Evolutionary conservation across 2,329 filamentous ascomycete genomes (phyloP).

Genomic region (Fusarium guadeloupense): DNA sequence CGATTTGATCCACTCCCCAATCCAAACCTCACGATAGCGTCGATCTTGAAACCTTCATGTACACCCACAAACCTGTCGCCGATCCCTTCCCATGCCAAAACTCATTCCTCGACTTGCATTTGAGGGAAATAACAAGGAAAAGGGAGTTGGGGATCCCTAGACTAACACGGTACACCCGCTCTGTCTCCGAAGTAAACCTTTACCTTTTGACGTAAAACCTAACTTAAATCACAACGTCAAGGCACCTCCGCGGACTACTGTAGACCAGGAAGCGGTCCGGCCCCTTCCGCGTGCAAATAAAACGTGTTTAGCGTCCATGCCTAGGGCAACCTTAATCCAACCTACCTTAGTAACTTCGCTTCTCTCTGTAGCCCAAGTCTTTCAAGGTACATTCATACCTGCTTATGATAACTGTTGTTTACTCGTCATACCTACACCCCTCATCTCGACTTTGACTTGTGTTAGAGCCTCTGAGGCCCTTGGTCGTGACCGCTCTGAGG

Average conservation of each 20-base stretch:
- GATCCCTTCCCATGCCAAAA: conserved; percentile 14
- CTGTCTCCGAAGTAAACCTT: background rate
- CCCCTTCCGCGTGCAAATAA: conserved; percentile 10
- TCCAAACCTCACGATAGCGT: conserved; percentile 24
- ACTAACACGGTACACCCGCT: background rate
- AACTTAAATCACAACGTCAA: background rate
- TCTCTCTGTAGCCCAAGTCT: no score
- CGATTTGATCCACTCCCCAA: conserved; percentile 22
- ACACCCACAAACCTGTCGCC: background rate
- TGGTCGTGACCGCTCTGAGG: background rate
- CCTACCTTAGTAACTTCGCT: conserved; percentile 1
- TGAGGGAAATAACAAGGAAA: background rate
- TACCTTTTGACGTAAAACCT: background rate
- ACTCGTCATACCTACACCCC: background rate
- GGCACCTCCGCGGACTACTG: background rate
- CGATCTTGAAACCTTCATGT: conserved; percentile 16
- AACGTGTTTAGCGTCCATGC: conserved; percentile 24
- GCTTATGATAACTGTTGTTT: background rate
- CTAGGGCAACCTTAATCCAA: conserved; percentile 34
- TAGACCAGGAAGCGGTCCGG: conserved; percentile 22
- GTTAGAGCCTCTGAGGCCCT: background rate
- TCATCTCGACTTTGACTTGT: background rate
- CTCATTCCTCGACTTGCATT: conserved; percentile 8
- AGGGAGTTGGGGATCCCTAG: background rate
- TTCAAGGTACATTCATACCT: no score